These are phyloP conservation scores for Suhomyces ambrosiae DNA, from an alignment of 1,139 yeast genomes.

Conservation along the genomic window DNA sequence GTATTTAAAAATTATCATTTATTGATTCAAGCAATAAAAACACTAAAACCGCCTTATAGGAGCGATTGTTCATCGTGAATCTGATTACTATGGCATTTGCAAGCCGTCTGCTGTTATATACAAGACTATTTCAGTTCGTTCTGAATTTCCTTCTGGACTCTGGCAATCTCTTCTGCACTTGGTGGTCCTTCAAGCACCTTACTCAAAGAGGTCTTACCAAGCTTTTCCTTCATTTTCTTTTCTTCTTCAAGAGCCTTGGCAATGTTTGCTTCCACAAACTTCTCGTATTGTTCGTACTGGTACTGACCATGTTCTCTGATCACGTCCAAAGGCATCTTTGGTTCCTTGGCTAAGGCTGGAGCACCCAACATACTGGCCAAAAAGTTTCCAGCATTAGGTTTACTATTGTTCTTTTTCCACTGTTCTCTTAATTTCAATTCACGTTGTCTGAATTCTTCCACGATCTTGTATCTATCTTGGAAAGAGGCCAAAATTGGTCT, in stretches of 20 bases:
- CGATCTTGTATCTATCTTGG: slow-evolving; percentile 56
- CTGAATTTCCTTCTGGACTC: slow-evolving; percentile 50
- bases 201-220: slow-evolving; percentile 79
- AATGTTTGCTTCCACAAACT: slow-evolving; percentile 84
- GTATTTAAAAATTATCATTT: too few species aligned
- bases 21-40: too few species aligned
- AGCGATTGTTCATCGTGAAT: too few species aligned
- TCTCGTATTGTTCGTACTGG: slow-evolving; percentile 83
- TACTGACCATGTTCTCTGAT: slow-evolving; percentile 92
- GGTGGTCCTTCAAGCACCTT: slow-evolving; percentile 87
- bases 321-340: slow-evolving; percentile 87
- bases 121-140: slow-evolving; percentile 8
- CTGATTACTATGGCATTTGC: too few species aligned
- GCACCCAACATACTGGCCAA: slow-evolving; percentile 63
- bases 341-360: slow-evolving; percentile 54
- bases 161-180: slow-evolving; percentile 81
- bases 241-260: slow-evolving; percentile 82
- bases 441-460: slow-evolving; percentile 78
- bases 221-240: slow-evolving; percentile 74
- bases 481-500: slow-evolving; percentile 83
- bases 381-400: slow-evolving; percentile 54
- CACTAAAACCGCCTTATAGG: too few species aligned
- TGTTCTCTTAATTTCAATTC: slow-evolving; percentile 70
- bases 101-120: slow-evolving; percentile 3
- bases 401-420: slow-evolving; percentile 66